Evolutionary conservation across 2,329 filamentous ascomycete genomes (phyloP), one percentile per base, ranked within the genome.

Genomic region (Epichloe sylvatica): DNA sequence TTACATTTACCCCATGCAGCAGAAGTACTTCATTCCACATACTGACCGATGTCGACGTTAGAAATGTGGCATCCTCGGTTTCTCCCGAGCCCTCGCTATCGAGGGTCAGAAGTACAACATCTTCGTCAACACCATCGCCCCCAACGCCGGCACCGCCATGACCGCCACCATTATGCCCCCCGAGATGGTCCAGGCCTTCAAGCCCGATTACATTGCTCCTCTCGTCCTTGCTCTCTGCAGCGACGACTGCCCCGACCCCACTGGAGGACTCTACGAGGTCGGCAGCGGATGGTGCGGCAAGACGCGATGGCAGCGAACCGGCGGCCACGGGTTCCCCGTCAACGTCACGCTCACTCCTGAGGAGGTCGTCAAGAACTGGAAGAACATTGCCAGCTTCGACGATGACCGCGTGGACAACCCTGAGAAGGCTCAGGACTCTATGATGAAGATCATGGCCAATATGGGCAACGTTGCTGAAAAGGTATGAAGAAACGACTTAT

Each of bases 21-120:
- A 30, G 30, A 30, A 30, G 30, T 30, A 0, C 30, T 8, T 30
- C 25, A 4, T 19, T 36, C 33, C 9, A 36, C 13, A 12, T 13
- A 9, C 42, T 11, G 12, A 40, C 17, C 46, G 5, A 35, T 21
- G 40, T 13, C 15, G 34, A 46, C n/a, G 33, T 12, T 56, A 86
- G 81, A 92, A 92, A 82, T 78, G 79, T 58, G 92, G 87, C 70
- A 97, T 98, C 57, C 83, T 98, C 40, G 92, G 92, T 53, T 88
- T 98, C 75, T 95, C 90, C 39, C 86, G 89, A 59, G 87, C 92
- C 46, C 79, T 98, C 49, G 92, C 92, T 47, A 77, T 92, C 46
- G 92, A 98, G 71, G 92, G 92, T 60, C 78, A 79, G 63, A 97
- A 97, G 75, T 89, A 98, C 77, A 95, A 96, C 76, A 97, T 98